Evolutionary conservation across 257 asterid species (phyloP), one percentile per base, ranked within the genome.

Genomic region (Fraxinus pennsylvanica): DNA sequence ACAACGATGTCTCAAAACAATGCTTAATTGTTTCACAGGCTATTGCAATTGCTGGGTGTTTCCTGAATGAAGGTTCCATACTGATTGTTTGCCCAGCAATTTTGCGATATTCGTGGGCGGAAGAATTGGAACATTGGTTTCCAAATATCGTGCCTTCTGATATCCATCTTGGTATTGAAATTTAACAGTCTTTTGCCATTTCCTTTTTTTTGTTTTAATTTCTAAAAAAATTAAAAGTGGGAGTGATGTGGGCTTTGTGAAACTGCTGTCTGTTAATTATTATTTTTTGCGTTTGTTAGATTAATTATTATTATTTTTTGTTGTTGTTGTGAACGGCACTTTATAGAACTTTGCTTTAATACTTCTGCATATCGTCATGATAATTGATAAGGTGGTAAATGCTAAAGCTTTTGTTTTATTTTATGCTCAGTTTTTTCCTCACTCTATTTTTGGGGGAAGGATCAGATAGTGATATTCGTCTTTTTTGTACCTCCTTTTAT

Each of bases 11-110:
- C 47, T 75, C 38, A 47, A 25, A 69, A 77, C 19, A 78, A 68
- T 39, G 71, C 76, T 78, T 85, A 81, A 41, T 73, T 78, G 79
- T 82, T 86, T 61, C 72, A 59, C 84, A 95, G 99, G 99, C 98
- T 74, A 91, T 95, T 82, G 87, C 96, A 73, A 83, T 95, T 78
- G 98, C 99, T 39, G 86, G 92, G 71, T 95, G 96, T 85, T 95
- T 91, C 86, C 76, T 76, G 90, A 85, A 92, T 75, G 96, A 92
- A 78, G 99, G 99, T 82, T 85, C 97, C 75, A 84, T 89, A 81
- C 99, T 95, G 80, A 90, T 95, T 76, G 96, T 95, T 75, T 95
- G 99, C 81, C 99, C 99, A 80, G 99, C 99, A 75, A 95, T 95
- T 77, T 87, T 95, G 86, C 84, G 99, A 74, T 79, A 85, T 85